Base-by-base conservation (phyloP, 768 basidiomycete genomes). In the Suillus cothurnatus region DNA sequence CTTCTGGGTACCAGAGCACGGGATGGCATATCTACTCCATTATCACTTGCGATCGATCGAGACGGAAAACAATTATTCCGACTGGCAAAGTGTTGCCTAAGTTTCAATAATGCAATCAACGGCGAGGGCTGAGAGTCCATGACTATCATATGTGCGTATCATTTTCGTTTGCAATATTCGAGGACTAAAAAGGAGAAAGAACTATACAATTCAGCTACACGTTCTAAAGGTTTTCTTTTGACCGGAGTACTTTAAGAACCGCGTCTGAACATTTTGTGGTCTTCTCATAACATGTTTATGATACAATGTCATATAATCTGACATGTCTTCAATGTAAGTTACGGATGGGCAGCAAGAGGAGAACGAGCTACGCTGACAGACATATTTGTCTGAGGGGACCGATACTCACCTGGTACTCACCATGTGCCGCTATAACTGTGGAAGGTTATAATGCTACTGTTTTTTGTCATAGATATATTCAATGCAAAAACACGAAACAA, bases 41-140 rank as follows among this genome's bases (percentile, higher is more conserved):
- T 74, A 61, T 60, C 69, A 38, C 52, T 34, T 36, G 73, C 71
- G 5, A 71, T 74, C 1, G 59, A 72, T 39, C 67, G 73, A 19
- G 69, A 76, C 23, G 73, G 73, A 17, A 62, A 69, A 38, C 43
- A 52, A 1, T 34, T 76, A 39, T 64, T 73, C 4, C 63, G 62
- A 15, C 66, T 76, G 2, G 72, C 72, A 12, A 45, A 15, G 47
- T 59, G 52, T 52, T 73, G 73, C 43, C 62, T 74, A 47, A 68
- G 72, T 32, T 70, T 74, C 4, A 72, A 66, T 43, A 62, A 34
- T 32, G 64, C 39, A 9, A 17, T 76, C 21, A 58, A 26, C n/a
- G 69, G 71, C 38, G 57, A 58, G 36, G 57, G 38, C 17, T 6
- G 36, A 23, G 26, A 58, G 23, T 6, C 17, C 2, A 38, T 39